Evolutionary conservation across 1,139 yeast species (phyloP).

Genomic region (Diutina siamensis): DNA sequence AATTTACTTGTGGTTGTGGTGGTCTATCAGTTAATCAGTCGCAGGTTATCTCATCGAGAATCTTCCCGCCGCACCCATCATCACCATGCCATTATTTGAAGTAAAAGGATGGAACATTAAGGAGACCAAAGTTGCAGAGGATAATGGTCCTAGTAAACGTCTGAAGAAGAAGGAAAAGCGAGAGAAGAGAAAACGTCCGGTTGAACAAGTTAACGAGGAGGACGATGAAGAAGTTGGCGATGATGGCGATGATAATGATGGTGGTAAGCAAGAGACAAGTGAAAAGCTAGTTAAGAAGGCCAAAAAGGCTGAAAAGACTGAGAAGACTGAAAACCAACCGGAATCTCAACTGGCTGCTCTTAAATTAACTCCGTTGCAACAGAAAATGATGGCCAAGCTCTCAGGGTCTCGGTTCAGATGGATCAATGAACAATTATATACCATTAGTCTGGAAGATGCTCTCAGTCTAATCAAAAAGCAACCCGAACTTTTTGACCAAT

Average conservation of each 20-base stretch:
- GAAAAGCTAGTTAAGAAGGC: not conserved
- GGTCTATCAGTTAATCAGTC: too few species aligned
- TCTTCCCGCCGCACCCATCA: slow-evolving; percentile 3
- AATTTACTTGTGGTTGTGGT: too few species aligned
- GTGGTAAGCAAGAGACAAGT: not conserved
- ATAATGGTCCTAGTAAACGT: slow-evolving; percentile 17
- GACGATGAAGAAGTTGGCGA: not conserved
- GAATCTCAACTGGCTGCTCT: slow-evolving; percentile 11
- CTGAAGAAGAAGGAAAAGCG: slow-evolving; percentile 17
- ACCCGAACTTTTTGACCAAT: slow-evolving; percentile 85
- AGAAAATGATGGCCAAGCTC: slow-evolving; percentile 88
- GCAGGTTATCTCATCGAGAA: too few species aligned
- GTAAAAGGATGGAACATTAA: slow-evolving; percentile 78
- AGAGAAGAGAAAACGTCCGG: slow-evolving; percentile 11
- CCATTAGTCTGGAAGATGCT: slow-evolving; percentile 72
- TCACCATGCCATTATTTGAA: slow-evolving; percentile 56
- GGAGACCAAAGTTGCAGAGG: slow-evolving; percentile 34
- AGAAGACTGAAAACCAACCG: not conserved
- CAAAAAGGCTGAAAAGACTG: not conserved
- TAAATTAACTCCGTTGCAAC: slow-evolving; percentile 77
- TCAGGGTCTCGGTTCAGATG: slow-evolving; percentile 94
- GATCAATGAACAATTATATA: slow-evolving; percentile 93
- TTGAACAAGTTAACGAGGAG: not conserved
- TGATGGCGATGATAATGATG: not conserved
- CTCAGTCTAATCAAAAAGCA: slow-evolving; percentile 61